Conservation (phyloP, 331 rosid genomes). For the Saraca asoca region DNA sequence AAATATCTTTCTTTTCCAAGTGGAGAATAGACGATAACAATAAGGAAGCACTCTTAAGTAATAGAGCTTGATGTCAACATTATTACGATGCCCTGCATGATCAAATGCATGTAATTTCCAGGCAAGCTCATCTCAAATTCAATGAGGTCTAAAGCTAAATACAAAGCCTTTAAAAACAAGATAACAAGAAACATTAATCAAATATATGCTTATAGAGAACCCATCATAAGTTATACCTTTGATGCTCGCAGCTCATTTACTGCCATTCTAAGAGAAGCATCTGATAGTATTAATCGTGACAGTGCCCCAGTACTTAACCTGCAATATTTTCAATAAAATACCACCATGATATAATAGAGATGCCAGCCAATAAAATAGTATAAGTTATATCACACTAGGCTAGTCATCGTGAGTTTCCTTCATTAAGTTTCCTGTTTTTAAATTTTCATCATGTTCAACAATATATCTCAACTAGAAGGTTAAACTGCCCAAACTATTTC, state of each 20-base stretch:
- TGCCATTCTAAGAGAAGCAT: slow-evolving; percentile 86
- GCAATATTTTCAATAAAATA: slow-evolving; percentile 35
- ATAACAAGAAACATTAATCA: not conserved
- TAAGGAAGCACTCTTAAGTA: too few relatives aligned
- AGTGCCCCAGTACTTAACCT: slow-evolving; percentile 86
- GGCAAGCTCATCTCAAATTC: not conserved
- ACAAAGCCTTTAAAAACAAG: too few relatives aligned
- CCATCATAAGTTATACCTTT: slow-evolving; percentile 47
- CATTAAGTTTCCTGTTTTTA: slow-evolving; percentile 20
- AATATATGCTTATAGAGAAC: not conserved
- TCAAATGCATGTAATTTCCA: slow-evolving; percentile 25
- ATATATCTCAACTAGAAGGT: not conserved
- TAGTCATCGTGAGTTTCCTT: not conserved
- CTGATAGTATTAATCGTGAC: slow-evolving; percentile 80
- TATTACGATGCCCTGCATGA: not conserved
- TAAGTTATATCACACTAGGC: not conserved
- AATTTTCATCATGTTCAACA: not conserved
- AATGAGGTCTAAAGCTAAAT: too few relatives aligned
- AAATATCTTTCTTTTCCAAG: slow-evolving; percentile 26
- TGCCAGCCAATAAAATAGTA: not conserved
- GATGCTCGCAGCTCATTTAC: slow-evolving; percentile 74
- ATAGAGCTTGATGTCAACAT: too few relatives aligned
- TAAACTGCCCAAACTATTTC: slow-evolving; percentile 4
- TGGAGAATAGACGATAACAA: slow-evolving; percentile 30
- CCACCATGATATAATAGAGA: slow-evolving; percentile 17